Percentiles rank a stretch among this genome's conserved stretches.
Conservation (phyloP, 202 grass and related monocot genomes). For the Schoenoplectus triqueter region DNA sequence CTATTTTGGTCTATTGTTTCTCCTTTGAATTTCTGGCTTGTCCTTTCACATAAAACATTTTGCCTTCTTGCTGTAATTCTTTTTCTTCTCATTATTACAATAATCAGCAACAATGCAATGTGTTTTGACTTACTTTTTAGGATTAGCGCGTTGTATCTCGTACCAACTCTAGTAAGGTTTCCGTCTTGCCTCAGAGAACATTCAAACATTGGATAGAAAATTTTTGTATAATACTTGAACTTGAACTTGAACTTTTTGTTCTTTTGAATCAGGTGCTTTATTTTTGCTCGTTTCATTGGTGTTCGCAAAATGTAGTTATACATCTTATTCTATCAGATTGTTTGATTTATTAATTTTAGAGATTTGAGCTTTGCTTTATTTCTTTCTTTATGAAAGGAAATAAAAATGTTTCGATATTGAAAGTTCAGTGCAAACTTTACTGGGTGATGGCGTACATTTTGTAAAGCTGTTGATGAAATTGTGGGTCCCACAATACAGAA, state of each 20-base stretch:
- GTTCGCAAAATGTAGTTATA: background rate
- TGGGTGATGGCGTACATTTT: too few relatives aligned
- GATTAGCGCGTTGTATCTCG: background rate
- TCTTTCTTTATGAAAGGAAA: background rate
- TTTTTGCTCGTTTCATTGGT: background rate
- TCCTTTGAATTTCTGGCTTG: constrained; percentile 10
- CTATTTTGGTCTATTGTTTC: background rate
- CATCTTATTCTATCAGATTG: background rate
- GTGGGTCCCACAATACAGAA: too few relatives aligned
- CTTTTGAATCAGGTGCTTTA: background rate
- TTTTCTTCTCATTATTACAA: too few relatives aligned
- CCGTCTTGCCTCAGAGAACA: constrained; percentile 9
- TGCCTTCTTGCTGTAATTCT: too few relatives aligned
- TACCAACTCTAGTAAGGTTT: background rate
- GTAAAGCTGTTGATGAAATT: too few relatives aligned
- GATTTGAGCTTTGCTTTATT: background rate
- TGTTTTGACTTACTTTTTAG: background rate
- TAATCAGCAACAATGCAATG: too few relatives aligned
- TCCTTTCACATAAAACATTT: background rate
- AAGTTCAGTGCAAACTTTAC: too few relatives aligned
- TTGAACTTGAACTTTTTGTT: background rate
- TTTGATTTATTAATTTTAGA: background rate
- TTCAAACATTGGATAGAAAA: background rate
- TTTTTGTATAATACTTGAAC: background rate
- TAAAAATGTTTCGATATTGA: background rate